Conservation (phyloP, 306 rosid species). For the Abrus precatorius region DNA sequence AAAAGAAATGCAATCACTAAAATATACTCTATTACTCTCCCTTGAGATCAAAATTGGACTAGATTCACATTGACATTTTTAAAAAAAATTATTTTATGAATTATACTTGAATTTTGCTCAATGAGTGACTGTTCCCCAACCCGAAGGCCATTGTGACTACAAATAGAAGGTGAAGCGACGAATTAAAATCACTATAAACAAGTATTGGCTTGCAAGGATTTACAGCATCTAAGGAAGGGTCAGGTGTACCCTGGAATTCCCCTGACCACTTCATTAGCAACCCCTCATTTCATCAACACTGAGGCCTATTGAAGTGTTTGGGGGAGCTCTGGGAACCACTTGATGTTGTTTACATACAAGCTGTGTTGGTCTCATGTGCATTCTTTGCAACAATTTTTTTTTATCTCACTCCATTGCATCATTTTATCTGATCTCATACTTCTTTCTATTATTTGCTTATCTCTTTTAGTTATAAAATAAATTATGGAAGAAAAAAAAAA, state of each 20-base stretch:
- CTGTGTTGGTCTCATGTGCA: too few relatives aligned
- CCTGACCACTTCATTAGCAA: slow-evolving; percentile 15
- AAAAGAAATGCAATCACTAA: neutral
- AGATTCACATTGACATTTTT: neutral
- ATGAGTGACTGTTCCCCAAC: slow-evolving; percentile 6
- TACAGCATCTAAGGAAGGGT: neutral
- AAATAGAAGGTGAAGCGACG: neutral
- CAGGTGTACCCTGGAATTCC: slow-evolving; percentile 20
- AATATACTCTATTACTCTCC: neutral
- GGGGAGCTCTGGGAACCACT: slow-evolving; percentile 25
- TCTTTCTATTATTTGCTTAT: too few relatives aligned
- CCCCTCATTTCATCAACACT: neutral
- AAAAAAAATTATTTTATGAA: neutral
- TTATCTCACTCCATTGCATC: too few relatives aligned
- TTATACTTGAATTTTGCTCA: neutral
- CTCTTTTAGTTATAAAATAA: too few relatives aligned
- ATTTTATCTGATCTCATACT: too few relatives aligned
- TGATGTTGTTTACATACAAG: neutral
- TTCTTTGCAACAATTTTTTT: too few relatives aligned
- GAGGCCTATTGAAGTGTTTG: slow-evolving; percentile 21
- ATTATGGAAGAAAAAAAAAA: too few relatives aligned
- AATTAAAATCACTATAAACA: slow-evolving; percentile 8
- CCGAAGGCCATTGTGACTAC: neutral
- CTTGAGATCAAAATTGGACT: neutral
- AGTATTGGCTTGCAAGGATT: neutral